These are phyloP conservation scores for Primulina huaijiensis DNA, from an alignment of 257 asterid species.

Conservation along the genomic window DNA sequence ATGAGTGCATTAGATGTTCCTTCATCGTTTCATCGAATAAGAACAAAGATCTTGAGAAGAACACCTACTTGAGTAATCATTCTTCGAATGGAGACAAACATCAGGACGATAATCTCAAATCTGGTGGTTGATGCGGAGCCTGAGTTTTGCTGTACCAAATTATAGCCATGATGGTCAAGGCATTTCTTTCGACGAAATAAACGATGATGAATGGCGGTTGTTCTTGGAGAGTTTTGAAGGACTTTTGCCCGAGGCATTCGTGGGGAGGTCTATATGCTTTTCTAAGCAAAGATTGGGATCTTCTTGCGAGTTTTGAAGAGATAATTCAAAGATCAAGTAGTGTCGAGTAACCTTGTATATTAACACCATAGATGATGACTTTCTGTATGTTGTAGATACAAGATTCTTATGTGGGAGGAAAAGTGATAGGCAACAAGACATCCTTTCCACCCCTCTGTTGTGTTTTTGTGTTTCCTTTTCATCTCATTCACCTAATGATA, in stretches of 20 bases:
- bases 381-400: slow-evolving; percentile 36
- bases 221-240: slow-evolving; percentile 59
- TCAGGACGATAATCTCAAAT: slow-evolving; percentile 27
- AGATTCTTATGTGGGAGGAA: slow-evolving; percentile 30
- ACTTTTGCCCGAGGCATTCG: slow-evolving; percentile 63
- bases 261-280: slow-evolving; percentile 63
- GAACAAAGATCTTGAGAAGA: slow-evolving; percentile 20
- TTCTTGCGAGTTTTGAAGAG: slow-evolving; percentile 74
- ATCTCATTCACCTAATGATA: slow-evolving; percentile 13
- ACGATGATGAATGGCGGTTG: slow-evolving; percentile 51
- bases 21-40: slow-evolving; percentile 13
- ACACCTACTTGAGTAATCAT: slow-evolving; percentile 15
- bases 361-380: slow-evolving; percentile 30
- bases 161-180: slow-evolving; percentile 50
- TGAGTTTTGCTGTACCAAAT: slow-evolving; percentile 56
- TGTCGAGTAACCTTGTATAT: slow-evolving; percentile 23
- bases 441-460: slow-evolving; percentile 37
- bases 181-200: slow-evolving; percentile 68
- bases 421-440: slow-evolving; percentile 47
- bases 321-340: slow-evolving; percentile 18
- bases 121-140: slow-evolving; percentile 56
- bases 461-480: slow-evolving; percentile 15
- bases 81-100: slow-evolving; percentile 14
- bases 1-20: slow-evolving; percentile 32
- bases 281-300: slow-evolving; percentile 77